Base-by-base conservation (phyloP, 352 stramenopile genomes). In the Elongisporangium prolatum region DNA sequence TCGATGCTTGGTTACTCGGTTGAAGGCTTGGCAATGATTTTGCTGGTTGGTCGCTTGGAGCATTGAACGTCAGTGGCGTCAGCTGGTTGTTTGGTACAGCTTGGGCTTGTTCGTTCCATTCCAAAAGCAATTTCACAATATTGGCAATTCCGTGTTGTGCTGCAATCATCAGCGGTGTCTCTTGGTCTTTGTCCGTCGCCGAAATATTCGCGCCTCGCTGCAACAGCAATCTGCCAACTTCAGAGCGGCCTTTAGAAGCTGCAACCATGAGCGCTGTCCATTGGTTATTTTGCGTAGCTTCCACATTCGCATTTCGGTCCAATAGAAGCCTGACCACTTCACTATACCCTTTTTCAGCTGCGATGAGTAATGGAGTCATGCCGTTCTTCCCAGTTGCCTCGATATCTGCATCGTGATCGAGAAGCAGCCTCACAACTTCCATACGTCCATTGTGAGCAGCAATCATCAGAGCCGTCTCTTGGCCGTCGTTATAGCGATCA, bases 401-500 rank as follows among this genome's bases (percentile, higher is more conserved):
- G 17, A 17, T 17, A 44, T 16, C 17, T 3, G 34, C 34, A 17
- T 11, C 2, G 3, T 17, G 8, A 44, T 44, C 34, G 10, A 44
- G 34, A 1, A 44, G 34, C 4, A 44, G 34, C 11, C 10, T 44
- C 2, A 4, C 34, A 11, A 44, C 17, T 44, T 44, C 34, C 34
- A 13, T 17, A 13, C 17, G 10, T 17, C 34, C 10, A 17, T 44
- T 3, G 14, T 17, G 34, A 17, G 34, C 34, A 17, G 34, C 34
- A 44, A 14, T 17, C 34, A 44, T 17, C 5, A 44, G 34, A 3
- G 34, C 34, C 10, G 34, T 44, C 7, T 13, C 2, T 67, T 60
- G 8, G 63, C 38, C 10, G 4, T 63, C 40, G 44, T 65, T 0
- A 59, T 51, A 4, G 50, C 1, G 34, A 17, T 44, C 34, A 4